phyloP scores from a whole-genome alignment of 2,329 filamentous ascomycete genomes.

The Penicillium oxalicum region DNA sequence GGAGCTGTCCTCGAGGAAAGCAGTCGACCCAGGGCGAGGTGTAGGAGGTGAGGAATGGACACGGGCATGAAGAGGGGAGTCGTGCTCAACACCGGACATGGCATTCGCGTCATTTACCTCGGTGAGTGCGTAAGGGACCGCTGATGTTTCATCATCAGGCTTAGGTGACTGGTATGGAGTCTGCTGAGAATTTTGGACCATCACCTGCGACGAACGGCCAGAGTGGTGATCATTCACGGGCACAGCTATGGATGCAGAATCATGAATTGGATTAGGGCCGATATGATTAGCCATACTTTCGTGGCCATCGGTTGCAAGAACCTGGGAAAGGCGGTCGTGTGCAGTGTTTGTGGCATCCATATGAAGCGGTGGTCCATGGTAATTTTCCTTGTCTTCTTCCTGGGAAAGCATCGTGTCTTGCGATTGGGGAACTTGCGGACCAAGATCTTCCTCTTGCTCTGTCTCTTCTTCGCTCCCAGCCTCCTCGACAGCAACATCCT shows the following conservation, averaged over 20 bases:
- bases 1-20: conserved; percentile 3
- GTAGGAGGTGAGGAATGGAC: conserved; percentile 23
- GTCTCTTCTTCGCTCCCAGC: conserved; percentile 42
- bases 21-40: conserved; percentile 12
- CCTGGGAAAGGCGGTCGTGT: conserved; percentile 37
- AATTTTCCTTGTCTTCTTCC: conserved; percentile 46
- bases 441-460: conserved; percentile 41
- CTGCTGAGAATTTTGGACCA: conserved; percentile 35
- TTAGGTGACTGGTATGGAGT: conserved; percentile 29
- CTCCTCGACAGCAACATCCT: conserved; percentile 15
- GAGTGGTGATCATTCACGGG: conserved; percentile 7
- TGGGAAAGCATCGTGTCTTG: conserved; percentile 25
- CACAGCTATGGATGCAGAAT: conserved; percentile 1
- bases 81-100: conserved; percentile 9
- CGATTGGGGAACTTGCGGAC: conserved; percentile 22
- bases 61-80: conserved; percentile 14
- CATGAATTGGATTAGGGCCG: neutral
- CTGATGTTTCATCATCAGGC: conserved; percentile 6
- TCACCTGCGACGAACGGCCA: conserved; percentile 27
- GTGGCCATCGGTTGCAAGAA: conserved; percentile 24
- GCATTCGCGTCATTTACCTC: conserved; percentile 5
- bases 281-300: conserved; percentile 2
- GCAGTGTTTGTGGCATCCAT: conserved; percentile 28
- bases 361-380: conserved; percentile 24
- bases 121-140: neutral